Evolutionary conservation across 2,329 filamentous ascomycete genomes (phyloP).

Genomic region (Fusarium lyarnte): DNA sequence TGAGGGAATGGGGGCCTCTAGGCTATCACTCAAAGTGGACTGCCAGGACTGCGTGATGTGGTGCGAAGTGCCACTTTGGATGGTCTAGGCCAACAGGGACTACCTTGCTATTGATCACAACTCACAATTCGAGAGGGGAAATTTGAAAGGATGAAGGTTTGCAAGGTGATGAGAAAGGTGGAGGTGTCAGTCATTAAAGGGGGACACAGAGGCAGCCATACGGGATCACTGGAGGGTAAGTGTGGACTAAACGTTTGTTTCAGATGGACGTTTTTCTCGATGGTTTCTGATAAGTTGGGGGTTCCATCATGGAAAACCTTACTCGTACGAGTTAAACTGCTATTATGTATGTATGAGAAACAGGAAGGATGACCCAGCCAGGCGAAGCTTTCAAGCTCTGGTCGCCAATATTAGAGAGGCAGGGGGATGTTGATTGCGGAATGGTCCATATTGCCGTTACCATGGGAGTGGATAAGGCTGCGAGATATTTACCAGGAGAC

Average conservation of each 20-base stretch:
- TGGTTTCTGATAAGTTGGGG: not conserved
- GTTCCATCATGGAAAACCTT: not conserved
- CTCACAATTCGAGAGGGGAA: not conserved
- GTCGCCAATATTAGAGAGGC: not conserved
- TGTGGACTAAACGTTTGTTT: not conserved
- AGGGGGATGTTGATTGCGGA: not conserved
- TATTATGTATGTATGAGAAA: not conserved
- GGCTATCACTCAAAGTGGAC: constrained; percentile 6
- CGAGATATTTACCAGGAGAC: not conserved
- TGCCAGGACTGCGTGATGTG: not conserved
- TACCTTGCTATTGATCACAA: constrained; percentile 15
- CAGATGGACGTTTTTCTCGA: not conserved
- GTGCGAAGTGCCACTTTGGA: constrained; percentile 5
- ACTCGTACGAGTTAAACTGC: not conserved
- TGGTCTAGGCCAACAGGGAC: constrained; percentile 18
- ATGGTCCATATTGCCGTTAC: constrained; percentile 6
- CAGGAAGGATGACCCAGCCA: not conserved
- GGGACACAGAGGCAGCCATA: not conserved
- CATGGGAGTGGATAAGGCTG: constrained; percentile 9
- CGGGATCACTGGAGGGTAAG: not conserved
- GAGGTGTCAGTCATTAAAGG: not conserved
- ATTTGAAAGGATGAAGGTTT: not conserved
- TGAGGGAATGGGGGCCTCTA: not conserved
- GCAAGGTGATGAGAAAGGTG: not conserved
- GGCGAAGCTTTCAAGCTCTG: not conserved